Conservation (phyloP, 495 filamentous ascomycete species). For the Neurospora sp. region DNA sequence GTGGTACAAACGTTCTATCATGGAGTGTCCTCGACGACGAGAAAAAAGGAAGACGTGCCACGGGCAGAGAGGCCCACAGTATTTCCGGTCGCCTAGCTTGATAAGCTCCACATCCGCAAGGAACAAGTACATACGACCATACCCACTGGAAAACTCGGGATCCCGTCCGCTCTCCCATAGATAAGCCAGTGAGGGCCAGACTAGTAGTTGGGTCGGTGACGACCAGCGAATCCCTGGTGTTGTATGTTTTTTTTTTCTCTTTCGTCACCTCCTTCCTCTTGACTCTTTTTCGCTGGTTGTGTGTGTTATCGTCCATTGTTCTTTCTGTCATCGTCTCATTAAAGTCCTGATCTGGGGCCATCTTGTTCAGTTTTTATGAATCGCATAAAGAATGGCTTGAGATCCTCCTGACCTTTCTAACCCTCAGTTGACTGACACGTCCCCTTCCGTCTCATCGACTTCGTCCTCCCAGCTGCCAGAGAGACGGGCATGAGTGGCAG, state of each 20-base stretch:
- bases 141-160: slow-evolving; percentile 34
- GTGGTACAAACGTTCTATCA: background rate
- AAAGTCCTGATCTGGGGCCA: background rate
- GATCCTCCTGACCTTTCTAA: background rate
- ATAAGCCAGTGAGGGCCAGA: slow-evolving; percentile 25
- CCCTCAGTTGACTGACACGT: background rate
- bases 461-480: background rate
- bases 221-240: slow-evolving; percentile 33
- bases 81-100: background rate
- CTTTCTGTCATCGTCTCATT: background rate
- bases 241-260: slow-evolving; percentile 29
- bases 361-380: background rate
- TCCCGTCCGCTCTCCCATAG: slow-evolving; percentile 44
- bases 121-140: slow-evolving; percentile 32
- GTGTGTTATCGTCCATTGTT: background rate
- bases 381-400: background rate
- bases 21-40: background rate
- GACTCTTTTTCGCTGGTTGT: background rate
- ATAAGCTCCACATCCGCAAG: background rate
- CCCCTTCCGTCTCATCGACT: background rate
- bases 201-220: slow-evolving; percentile 38
- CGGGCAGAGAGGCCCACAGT: background rate
- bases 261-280: no score
- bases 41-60: background rate
- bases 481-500: background rate